A percentile compares a stretch with the other conserved stretches of the same genome.
These are phyloP conservation scores for Auricularia heimuer DNA, from an alignment of 768 basidiomycete species.

Conservation along the genomic window DNA sequence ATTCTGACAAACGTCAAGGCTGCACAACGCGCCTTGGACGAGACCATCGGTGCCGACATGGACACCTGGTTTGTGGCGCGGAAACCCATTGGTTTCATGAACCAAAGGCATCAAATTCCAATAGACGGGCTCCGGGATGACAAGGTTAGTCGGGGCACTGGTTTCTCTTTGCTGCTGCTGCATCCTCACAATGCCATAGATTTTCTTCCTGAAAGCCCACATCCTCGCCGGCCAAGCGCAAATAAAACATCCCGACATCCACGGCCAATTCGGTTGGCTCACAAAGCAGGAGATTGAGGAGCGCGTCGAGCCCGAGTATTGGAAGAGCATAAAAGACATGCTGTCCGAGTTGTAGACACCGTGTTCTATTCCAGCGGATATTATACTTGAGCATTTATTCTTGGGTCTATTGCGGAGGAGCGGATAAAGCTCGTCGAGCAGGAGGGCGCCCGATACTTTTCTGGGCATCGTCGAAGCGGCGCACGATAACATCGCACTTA, in stretches of 20 bases:
- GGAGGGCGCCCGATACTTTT: conserved; percentile 31
- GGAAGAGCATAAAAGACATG: conserved; percentile 70
- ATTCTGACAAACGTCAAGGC: conserved; percentile 38
- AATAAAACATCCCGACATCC: conserved; percentile 33
- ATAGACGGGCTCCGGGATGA: background rate
- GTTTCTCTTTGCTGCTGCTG: background rate
- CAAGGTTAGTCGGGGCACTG: background rate
- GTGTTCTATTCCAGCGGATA: conserved; percentile 1
- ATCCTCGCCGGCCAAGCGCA: conserved; percentile 81
- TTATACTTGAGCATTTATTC: conserved; percentile 1
- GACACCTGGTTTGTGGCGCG: conserved; percentile 91
- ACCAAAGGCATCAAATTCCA: conserved; percentile 27
- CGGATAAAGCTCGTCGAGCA: conserved; percentile 42
- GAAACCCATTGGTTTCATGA: conserved; percentile 75
- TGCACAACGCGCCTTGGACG: conserved; percentile 57
- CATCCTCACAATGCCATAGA: conserved; percentile 31
- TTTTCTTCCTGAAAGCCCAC: conserved; percentile 93
- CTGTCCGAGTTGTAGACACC: conserved; percentile 49
- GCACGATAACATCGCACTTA: conserved; percentile 79
- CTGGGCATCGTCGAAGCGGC: conserved; percentile 84
- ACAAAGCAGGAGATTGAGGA: conserved; percentile 83
- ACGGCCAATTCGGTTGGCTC: conserved; percentile 85
- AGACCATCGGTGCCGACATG: conserved; percentile 72
- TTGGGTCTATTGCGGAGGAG: conserved; percentile 20
- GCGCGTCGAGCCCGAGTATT: conserved; percentile 60